These are phyloP conservation scores for Lagerstroemia fauriei DNA, from an alignment of 441 rosid species.

Conservation along the genomic window DNA sequence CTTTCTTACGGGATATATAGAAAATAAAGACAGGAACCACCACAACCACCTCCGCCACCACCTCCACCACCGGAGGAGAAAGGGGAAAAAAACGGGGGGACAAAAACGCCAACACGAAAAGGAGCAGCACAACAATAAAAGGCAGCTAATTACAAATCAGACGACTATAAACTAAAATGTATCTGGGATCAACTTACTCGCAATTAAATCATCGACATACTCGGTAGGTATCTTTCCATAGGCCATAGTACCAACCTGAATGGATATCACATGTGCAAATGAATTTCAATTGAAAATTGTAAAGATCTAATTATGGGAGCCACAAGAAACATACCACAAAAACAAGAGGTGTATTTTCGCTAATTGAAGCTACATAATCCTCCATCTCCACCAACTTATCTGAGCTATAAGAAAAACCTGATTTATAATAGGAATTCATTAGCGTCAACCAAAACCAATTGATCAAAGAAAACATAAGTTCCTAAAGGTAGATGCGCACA, in stretches of 20 bases:
- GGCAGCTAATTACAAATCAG: not conserved
- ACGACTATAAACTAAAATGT: not conserved
- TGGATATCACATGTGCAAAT: conserved; percentile 2
- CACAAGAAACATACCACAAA: conserved; percentile 64
- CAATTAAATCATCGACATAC: conserved; percentile 65
- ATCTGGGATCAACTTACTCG: conserved; percentile 46
- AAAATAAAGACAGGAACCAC: no score
- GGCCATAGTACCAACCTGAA: conserved; percentile 85
- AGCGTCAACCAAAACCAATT: not conserved
- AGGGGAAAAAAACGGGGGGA: no score
- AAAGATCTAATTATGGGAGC: not conserved
- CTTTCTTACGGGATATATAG: not conserved
- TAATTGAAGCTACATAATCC: conserved; percentile 53
- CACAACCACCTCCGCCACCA: no score
- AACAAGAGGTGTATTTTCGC: conserved; percentile 57
- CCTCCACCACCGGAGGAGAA: not conserved
- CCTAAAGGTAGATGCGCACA: conserved; percentile 38
- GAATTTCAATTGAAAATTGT: not conserved
- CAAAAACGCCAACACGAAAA: not conserved
- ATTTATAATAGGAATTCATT: conserved; percentile 3
- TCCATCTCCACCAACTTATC: conserved; percentile 61
- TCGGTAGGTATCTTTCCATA: conserved; percentile 76
- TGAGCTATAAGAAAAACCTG: conserved; percentile 80
- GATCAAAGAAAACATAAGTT: not conserved
- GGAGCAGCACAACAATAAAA: not conserved